A percentile compares a stretch with the other conserved stretches of the same genome.
Conservation (phyloP, 306 rosid genomes). For the Trifolium fragiferum region DNA sequence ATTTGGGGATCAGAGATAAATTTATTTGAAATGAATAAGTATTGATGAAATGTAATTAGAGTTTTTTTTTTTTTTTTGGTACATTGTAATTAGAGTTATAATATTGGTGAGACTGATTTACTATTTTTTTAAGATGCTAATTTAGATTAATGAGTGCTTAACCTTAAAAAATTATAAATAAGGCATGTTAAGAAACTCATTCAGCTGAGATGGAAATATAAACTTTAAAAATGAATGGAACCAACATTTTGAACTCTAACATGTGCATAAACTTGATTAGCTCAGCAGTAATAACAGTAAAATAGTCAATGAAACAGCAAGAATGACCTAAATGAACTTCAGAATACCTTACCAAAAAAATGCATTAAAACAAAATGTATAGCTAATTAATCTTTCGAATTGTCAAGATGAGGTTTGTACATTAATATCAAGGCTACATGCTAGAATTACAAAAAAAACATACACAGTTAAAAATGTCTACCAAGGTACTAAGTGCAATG, state of each 20-base stretch:
- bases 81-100: too few relatives aligned
- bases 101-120: too few relatives aligned
- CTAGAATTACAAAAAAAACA: neutral
- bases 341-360: neutral
- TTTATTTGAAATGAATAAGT: too few relatives aligned
- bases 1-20: too few relatives aligned
- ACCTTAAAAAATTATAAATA: too few relatives aligned
- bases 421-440: neutral
- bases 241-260: neutral
- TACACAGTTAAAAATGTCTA: neutral
- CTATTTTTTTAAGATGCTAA: too few relatives aligned
- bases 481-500: neutral
- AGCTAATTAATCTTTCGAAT: neutral
- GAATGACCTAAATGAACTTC: constrained; percentile 6
- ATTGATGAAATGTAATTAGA: too few relatives aligned
- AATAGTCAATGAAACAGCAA: neutral
- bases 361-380: neutral
- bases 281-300: neutral
- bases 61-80: too few relatives aligned
- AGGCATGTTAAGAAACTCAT: neutral
- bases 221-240: neutral
- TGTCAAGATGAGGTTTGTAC: neutral
- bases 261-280: neutral
- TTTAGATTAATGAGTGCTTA: too few relatives aligned
- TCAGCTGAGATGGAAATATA: neutral